These are phyloP conservation scores for Brettanomyces naardenensis DNA, from an alignment of 805 yeast species.

Conservation along the genomic window DNA sequence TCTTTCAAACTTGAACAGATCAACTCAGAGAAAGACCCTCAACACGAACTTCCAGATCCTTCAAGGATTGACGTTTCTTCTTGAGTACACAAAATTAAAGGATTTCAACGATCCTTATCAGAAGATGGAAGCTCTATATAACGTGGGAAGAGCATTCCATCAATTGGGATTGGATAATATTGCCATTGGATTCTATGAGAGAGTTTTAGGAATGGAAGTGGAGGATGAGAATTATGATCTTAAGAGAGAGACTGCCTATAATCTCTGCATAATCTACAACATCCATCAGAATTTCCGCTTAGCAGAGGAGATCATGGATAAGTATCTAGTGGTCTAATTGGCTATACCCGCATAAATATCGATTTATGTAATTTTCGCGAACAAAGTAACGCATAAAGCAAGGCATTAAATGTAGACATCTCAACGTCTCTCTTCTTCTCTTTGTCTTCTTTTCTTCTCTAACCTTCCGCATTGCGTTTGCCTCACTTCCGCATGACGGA, in stretches of 20 bases:
- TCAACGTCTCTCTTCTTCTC: no score
- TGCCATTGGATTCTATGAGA: conserved; percentile 69
- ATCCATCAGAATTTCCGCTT: conserved; percentile 62
- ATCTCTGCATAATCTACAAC: conserved; percentile 66
- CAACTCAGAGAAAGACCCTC: conserved; percentile 82
- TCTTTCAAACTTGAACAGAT: conserved; percentile 75
- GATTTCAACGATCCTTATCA: conserved; percentile 36
- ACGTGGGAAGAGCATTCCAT: conserved; percentile 80
- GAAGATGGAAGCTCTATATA: conserved; percentile 71
- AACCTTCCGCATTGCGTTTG: no score
- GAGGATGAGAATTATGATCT: conserved; percentile 43
- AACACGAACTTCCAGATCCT: conserved; percentile 82
- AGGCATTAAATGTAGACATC: no score
- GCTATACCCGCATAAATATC: no score
- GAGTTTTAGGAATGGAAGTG: conserved; percentile 44
- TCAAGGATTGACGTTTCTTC: conserved; percentile 75
- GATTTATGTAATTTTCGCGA: no score
- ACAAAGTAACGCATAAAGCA: no score
- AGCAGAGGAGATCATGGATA: conserved; percentile 58
- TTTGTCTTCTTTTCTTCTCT: no score
- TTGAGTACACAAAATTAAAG: conserved; percentile 53
- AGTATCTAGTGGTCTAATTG: conserved; percentile 37
- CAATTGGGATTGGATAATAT: conserved; percentile 66
- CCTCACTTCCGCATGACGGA: no score
- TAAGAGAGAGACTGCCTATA: conserved; percentile 78